phyloP scores from a whole-genome alignment of 2,329 filamentous ascomycete genomes.

The Aspergillus fijiensis region DNA sequence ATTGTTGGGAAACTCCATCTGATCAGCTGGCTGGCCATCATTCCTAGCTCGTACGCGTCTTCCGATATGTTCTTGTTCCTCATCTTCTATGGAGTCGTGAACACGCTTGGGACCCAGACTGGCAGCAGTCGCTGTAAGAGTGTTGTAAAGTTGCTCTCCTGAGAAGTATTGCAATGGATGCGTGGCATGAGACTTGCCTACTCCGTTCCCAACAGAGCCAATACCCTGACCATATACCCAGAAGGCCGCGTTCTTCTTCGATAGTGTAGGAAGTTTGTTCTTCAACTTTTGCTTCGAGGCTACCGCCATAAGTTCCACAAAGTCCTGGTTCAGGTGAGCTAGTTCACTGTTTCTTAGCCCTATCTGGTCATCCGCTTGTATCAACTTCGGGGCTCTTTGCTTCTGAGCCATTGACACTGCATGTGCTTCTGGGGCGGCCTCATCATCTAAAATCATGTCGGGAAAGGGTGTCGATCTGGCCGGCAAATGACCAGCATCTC shows the following conservation, averaged over 20 bases:
- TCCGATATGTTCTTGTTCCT: constrained; percentile 23
- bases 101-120: constrained; percentile 30
- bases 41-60: constrained; percentile 42
- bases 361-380: constrained; percentile 51
- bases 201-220: constrained; percentile 51
- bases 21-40: constrained; percentile 30
- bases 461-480: not conserved
- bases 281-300: constrained; percentile 47
- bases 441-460: not conserved
- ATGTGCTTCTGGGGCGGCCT: not conserved
- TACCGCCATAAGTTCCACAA: constrained; percentile 60
- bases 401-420: constrained; percentile 27
- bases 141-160: constrained; percentile 54
- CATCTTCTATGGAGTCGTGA: constrained; percentile 24
- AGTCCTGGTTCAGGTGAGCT: constrained; percentile 58
- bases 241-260: constrained; percentile 63
- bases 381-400: constrained; percentile 37
- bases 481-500: not conserved
- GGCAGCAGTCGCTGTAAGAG: constrained; percentile 41
- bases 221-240: constrained; percentile 61
- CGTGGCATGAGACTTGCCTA: constrained; percentile 41
- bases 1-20: constrained; percentile 36
- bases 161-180: constrained; percentile 61
- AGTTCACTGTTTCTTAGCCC: constrained; percentile 59
- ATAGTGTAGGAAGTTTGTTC: constrained; percentile 44